These are phyloP conservation scores for Abrus pulchellus DNA, from an alignment of 306 rosid species.

Conservation along the genomic window DNA sequence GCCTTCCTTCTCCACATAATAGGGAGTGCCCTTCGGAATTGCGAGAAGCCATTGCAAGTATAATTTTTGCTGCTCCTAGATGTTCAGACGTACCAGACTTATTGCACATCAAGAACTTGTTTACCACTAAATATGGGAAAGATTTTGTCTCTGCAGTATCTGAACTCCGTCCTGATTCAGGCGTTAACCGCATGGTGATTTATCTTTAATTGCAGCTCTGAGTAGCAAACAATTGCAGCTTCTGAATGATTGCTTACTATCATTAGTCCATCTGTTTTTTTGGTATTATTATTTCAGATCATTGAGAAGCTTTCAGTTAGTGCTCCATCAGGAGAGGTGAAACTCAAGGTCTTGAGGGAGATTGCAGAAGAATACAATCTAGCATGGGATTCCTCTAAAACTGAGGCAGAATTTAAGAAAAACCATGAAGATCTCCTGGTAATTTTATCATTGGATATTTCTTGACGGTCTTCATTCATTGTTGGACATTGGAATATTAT, in stretches of 20 bases:
- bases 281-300: constrained; percentile 63
- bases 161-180: constrained; percentile 98
- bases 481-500: constrained; percentile 19
- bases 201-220: constrained; percentile 41
- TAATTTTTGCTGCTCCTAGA: constrained; percentile 96
- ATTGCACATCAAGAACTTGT: constrained; percentile 84
- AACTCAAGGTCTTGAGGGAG: constrained; percentile 86
- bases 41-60: constrained; percentile 93
- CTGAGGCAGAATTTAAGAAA: constrained; percentile 83
- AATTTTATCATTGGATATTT: constrained; percentile 41
- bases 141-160: constrained; percentile 75
- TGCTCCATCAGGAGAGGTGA: constrained; percentile 80
- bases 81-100: constrained; percentile 98
- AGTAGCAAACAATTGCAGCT: constrained; percentile 39
- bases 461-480: constrained; percentile 13
- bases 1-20: constrained; percentile 43
- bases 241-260: constrained; percentile 34
- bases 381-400: constrained; percentile 86
- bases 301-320: constrained; percentile 91
- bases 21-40: constrained; percentile 96
- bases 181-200: constrained; percentile 91
- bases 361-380: constrained; percentile 79
- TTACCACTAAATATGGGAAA: constrained; percentile 91
- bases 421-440: constrained; percentile 98
- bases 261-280: constrained; percentile 33